Evolutionary conservation across 305 asterid species (phyloP).

Genomic region (Petunia hybrid): DNA sequence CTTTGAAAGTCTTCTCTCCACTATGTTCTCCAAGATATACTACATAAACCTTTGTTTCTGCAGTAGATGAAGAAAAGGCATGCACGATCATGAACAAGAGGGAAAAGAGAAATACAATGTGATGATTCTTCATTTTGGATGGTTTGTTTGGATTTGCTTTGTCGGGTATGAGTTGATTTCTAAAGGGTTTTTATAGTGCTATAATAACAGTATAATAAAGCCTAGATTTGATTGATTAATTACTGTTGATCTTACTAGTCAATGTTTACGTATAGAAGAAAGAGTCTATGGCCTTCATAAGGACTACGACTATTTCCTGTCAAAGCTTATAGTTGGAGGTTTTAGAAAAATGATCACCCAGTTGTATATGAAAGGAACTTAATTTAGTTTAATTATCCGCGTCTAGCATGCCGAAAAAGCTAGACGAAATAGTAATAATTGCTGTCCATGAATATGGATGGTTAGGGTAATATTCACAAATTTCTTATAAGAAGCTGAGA

Average conservation of each 20-base stretch:
- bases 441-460: too few species aligned
- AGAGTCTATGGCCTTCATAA: neutral
- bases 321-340: too few species aligned
- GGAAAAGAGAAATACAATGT: neutral
- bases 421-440: too few species aligned
- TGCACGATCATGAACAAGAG: neutral
- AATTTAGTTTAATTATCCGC: too few species aligned
- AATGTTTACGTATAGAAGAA: neutral
- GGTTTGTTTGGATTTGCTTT: neutral
- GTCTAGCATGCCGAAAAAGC: too few species aligned
- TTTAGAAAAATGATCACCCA: too few species aligned
- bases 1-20: constrained; percentile 38
- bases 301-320: too few species aligned
- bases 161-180: neutral
- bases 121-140: constrained; percentile 22
- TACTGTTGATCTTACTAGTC: neutral
- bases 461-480: too few species aligned
- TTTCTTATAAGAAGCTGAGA: too few species aligned
- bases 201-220: neutral
- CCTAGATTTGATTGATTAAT: neutral
- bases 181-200: neutral
- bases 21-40: constrained; percentile 40
- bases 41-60: constrained; percentile 36
- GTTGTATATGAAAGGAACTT: too few species aligned
- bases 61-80: constrained; percentile 2